Evolutionary conservation across 2,329 filamentous ascomycete genomes (phyloP).

Genomic region (Coniella vitis): DNA sequence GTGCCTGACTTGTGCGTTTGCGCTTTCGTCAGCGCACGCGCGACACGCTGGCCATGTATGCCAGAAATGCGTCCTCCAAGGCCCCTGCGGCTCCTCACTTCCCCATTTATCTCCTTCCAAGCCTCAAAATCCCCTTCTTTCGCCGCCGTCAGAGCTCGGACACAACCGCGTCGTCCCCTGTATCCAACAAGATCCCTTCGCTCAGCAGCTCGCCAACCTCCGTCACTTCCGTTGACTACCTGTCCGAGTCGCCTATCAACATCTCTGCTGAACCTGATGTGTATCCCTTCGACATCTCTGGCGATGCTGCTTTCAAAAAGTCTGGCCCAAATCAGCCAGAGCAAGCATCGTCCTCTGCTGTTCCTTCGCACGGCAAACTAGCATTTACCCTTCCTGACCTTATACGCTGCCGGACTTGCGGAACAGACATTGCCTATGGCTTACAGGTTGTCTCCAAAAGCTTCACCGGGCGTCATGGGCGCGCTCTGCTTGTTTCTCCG

Average conservation of each 20-base stretch:
- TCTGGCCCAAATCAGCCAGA: constrained; percentile 6
- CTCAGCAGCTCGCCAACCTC: constrained; percentile 20
- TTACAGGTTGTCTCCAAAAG: constrained; percentile 59
- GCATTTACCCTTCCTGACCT: constrained; percentile 44
- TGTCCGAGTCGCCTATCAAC: constrained; percentile 23
- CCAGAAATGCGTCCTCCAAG: neutral
- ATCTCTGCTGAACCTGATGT: constrained; percentile 16
- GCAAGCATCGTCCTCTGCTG: constrained; percentile 2
- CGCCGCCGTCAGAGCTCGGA: constrained; percentile 27
- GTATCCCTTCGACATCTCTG: constrained; percentile 15
- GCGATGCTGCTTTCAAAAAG: constrained; percentile 20
- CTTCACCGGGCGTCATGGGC: constrained; percentile 59
- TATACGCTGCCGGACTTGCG: constrained; percentile 52
- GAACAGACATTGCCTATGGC: constrained; percentile 53
- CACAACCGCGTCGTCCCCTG: constrained; percentile 24
- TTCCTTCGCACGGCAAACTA: constrained; percentile 26
- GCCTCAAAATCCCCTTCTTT: constrained; percentile 41
- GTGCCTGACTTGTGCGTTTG: neutral
- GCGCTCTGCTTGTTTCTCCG: constrained; percentile 52
- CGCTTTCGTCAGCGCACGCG: no score
- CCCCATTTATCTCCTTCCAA: constrained; percentile 46
- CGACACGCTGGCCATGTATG: neutral
- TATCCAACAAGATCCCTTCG: constrained; percentile 19
- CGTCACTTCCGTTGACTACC: constrained; percentile 15
- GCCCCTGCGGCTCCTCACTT: constrained; percentile 26